phyloP scores from a whole-genome alignment of 2,329 filamentous ascomycete species.

The Fusarium annulatum region DNA sequence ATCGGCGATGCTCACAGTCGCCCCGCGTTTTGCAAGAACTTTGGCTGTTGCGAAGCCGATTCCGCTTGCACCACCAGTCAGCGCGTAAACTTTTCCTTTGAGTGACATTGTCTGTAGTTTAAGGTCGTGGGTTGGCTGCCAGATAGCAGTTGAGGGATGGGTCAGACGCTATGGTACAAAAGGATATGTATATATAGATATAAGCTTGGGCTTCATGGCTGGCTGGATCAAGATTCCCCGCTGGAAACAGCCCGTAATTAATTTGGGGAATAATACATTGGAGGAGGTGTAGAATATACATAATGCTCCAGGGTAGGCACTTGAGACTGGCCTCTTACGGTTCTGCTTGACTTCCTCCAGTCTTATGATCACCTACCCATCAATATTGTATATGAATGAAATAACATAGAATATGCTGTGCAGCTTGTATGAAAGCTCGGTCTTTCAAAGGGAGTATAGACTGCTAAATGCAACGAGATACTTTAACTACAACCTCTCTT shows the following conservation, averaged over 20 bases:
- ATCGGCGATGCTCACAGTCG: constrained; percentile 55
- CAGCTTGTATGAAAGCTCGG: neutral
- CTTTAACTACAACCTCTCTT: neutral
- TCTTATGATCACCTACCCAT: neutral
- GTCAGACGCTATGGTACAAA: neutral
- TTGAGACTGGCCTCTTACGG: no score
- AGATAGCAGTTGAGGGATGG: neutral
- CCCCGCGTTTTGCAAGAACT: constrained; percentile 51
- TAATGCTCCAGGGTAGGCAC: neutral
- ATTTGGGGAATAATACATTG: constrained; percentile 21
- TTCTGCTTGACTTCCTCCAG: neutral
- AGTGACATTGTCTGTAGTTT: constrained; percentile 43
- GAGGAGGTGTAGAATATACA: neutral
- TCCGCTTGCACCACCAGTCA: constrained; percentile 57
- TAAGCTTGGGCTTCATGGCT: neutral
- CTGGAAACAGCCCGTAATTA: constrained; percentile 8
- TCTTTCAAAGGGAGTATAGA: neutral
- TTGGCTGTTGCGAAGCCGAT: constrained; percentile 57
- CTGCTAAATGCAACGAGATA: neutral
- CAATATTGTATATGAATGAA: neutral
- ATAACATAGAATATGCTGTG: neutral
- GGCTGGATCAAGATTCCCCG: constrained; percentile 16
- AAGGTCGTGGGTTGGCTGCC: neutral
- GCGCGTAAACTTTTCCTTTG: constrained; percentile 52
- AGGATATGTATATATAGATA: neutral